phyloP scores from a whole-genome alignment of 345 rosid genomes.

The Populus deltoides region DNA sequence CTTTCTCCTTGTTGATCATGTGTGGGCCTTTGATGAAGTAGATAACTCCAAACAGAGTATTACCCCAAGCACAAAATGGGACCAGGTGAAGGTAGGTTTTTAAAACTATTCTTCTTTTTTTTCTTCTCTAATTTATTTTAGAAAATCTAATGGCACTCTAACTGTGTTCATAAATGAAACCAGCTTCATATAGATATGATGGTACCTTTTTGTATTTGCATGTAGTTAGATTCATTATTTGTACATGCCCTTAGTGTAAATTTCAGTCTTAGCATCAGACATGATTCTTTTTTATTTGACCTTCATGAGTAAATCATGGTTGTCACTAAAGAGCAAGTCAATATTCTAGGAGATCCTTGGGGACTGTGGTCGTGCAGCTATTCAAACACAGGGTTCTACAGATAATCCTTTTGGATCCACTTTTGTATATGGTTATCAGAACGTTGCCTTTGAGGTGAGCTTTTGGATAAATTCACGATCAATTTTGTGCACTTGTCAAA shows the following conservation, averaged over 20 bases:
- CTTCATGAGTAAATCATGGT: background rate
- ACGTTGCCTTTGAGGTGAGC: conserved; percentile 90
- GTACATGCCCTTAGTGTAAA: background rate
- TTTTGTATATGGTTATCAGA: conserved; percentile 88
- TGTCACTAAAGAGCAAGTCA: conserved; percentile 1
- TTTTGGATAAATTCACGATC: background rate
- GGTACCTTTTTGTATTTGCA: too few relatives aligned
- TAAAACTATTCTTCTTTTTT: background rate
- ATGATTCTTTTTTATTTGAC: too few relatives aligned
- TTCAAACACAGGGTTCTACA: conserved; percentile 91
- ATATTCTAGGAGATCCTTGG: conserved; percentile 77
- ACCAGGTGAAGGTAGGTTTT: conserved; percentile 79
- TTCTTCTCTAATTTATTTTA: background rate
- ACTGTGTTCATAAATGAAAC: too few relatives aligned
- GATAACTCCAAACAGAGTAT: conserved; percentile 55
- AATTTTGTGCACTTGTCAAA: background rate
- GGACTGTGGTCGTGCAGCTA: conserved; percentile 95
- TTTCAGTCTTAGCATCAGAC: background rate
- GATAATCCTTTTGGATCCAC: conserved; percentile 98
- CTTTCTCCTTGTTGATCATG: conserved; percentile 19
- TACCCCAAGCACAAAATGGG: conserved; percentile 88
- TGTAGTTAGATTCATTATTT: too few relatives aligned
- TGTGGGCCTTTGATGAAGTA: conserved; percentile 48
- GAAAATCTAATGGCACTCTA: too few relatives aligned
- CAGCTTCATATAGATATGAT: too few relatives aligned